Base-by-base conservation (phyloP, 1,139 yeast species). In the Groenewaldozyma auringiensis region DNA sequence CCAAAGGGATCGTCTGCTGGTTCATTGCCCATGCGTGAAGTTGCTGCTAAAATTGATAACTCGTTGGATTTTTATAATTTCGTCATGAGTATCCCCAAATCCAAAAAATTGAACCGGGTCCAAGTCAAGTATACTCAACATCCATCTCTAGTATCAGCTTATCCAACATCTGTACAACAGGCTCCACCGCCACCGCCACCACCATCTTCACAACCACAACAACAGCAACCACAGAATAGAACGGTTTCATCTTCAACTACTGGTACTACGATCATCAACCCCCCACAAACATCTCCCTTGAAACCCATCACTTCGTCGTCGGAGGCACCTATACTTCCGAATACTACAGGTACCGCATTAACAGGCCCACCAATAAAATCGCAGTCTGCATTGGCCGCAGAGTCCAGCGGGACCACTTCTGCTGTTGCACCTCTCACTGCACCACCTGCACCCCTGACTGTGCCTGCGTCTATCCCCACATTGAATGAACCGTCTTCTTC, bases 11-110 rank as follows among this genome's bases (percentile, higher is more conserved):
- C 62, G 3, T 47, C 59, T 11, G 59, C 64, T 4, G 51, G 57
- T 33, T 75, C 78, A 50, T 70, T 72, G 22, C 80, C 95, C 2
- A 81, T 89, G 84, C 83, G 81, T 60, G 68, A 76, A 14, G 70
- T 84, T 56, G 94, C 95, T 0, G 70, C 82, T 20, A 75, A 84
- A 22, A 78, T 89, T 47, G 92, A 87, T 60, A 83, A 83, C 60
- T 96, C 88, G 59, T 77, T 74, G 56, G 95, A 88, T 62, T 71
- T 89, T 50, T 85, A 82, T 67, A 75, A 79, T 41, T 86, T 79
- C 57, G 71, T 92, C 73, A 73, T 55, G 44, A 57, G 54, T 3
- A 58, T 62, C 39, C 63, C 64, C 21, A 59, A 58, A 47, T 47
- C 53, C 17, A 54, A 53, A 34, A 47, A 50, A 3, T 56, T 67